phyloP scores from a whole-genome alignment of 805 yeast species.

The Ogataea henricii region DNA sequence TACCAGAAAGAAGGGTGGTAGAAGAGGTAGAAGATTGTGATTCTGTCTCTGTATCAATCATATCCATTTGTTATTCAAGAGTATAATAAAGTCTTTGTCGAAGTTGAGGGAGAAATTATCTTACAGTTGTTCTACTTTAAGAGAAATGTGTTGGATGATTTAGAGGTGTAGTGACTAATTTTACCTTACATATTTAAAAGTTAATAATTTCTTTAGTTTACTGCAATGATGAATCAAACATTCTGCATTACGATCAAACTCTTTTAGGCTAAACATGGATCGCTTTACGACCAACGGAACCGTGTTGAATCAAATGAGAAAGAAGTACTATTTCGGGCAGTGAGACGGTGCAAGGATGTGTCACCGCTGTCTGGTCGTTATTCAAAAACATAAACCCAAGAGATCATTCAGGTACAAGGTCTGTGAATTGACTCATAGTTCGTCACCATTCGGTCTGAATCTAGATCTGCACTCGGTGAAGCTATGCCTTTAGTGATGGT shows the following conservation, averaged over 20 bases:
- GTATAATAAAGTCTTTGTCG: slow-evolving; percentile 7
- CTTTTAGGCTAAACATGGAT: background rate
- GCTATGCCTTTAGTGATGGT: slow-evolving; percentile 14
- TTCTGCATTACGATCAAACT: slow-evolving; percentile 13
- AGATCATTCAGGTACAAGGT: too few relatives aligned
- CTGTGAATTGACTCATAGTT: too few relatives aligned
- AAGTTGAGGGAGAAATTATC: slow-evolving; percentile 4
- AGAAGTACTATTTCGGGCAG: too few relatives aligned
- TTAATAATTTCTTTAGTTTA: slow-evolving; percentile 15
- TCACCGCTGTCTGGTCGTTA: too few relatives aligned
- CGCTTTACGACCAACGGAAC: too few relatives aligned
- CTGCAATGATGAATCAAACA: slow-evolving; percentile 12
- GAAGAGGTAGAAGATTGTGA: slow-evolving; percentile 99
- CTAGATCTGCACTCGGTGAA: background rate
- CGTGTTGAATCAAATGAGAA: too few relatives aligned
- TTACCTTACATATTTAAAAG: slow-evolving; percentile 15
- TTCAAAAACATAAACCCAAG: too few relatives aligned
- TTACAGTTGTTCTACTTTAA: slow-evolving; percentile 6
- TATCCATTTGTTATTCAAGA: slow-evolving; percentile 12
- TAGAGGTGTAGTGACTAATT: slow-evolving; percentile 11
- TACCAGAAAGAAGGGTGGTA: slow-evolving; percentile 99
- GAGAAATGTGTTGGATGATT: slow-evolving; percentile 13
- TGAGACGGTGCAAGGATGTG: background rate
- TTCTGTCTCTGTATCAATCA: slow-evolving; percentile 14
- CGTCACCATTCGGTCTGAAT: background rate